Evolutionary conservation across 2,329 filamentous ascomycete genomes (phyloP).

Genomic region (Curvularia lunata): DNA sequence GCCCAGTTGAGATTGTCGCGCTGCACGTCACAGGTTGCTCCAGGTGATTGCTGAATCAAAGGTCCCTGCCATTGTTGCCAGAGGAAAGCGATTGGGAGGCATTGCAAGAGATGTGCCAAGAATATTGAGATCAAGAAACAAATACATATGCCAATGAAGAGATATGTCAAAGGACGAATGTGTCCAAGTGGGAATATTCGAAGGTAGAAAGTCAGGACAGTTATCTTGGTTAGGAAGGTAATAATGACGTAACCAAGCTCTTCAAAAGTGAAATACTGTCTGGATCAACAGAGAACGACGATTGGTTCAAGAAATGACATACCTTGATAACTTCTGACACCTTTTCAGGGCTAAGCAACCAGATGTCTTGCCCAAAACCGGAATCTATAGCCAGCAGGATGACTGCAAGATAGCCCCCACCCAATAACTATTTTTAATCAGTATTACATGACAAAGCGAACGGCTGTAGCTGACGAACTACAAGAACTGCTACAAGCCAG

Average conservation of each 20-base stretch:
- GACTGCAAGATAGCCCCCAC: not conserved
- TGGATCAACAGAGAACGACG: not conserved
- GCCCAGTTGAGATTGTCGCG: not conserved
- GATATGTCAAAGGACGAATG: not conserved
- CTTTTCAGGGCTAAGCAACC: not conserved
- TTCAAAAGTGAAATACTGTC: conserved; percentile 1
- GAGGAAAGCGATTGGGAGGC: not conserved
- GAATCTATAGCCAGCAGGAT: not conserved
- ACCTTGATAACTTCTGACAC: not conserved
- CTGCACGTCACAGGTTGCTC: not conserved
- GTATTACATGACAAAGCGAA: not conserved
- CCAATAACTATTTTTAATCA: not conserved
- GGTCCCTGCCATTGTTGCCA: not conserved
- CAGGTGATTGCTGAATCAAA: not conserved
- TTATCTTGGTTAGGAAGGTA: conserved; percentile 1
- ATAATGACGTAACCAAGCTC: not conserved
- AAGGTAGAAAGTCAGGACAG: not conserved
- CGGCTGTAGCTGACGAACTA: not conserved
- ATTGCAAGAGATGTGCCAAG: not conserved
- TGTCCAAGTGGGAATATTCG: conserved; percentile 1
- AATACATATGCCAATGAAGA: not conserved
- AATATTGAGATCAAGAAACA: not conserved
- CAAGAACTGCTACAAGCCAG: not conserved
- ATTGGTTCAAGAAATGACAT: not conserved
- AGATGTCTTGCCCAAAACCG: not conserved